A percentile compares a stretch with the other conserved stretches of the same genome.
phyloP scores from a whole-genome alignment of 192 early-diverging fungal genomes.

The Entomortierella chlamydospora region DNA sequence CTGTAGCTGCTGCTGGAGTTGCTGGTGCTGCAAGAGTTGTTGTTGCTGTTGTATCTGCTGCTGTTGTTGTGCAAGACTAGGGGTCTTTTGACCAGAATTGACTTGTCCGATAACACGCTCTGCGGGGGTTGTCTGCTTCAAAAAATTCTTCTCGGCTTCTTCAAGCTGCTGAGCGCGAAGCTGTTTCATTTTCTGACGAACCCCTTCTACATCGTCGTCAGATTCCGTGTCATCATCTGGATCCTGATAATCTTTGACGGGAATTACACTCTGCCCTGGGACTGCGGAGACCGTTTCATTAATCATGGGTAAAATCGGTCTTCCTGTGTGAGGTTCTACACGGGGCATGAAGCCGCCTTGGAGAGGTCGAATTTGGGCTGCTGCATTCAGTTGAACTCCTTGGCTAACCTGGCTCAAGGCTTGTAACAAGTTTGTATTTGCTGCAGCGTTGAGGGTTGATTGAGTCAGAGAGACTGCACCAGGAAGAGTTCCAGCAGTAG shows the following conservation, averaged over 20 bases:
- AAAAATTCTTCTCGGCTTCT: constrained; percentile 44
- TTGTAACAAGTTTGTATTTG: constrained; percentile 23
- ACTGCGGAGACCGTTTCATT: constrained; percentile 55
- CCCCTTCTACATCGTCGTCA: constrained; percentile 65
- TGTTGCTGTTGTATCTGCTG: constrained; percentile 42
- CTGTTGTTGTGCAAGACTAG: constrained; percentile 29
- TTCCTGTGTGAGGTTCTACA: constrained; percentile 44
- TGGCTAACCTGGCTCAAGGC: constrained; percentile 39
- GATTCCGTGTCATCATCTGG: constrained; percentile 65
- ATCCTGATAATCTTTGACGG: constrained; percentile 48
- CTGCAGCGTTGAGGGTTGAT: constrained; percentile 5
- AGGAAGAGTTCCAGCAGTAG: background rate
- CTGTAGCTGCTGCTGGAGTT: constrained; percentile 37
- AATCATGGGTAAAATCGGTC: constrained; percentile 51
- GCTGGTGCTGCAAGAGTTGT: constrained; percentile 41
- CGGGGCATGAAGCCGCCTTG: constrained; percentile 51
- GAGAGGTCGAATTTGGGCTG: constrained; percentile 38
- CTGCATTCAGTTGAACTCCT: constrained; percentile 17
- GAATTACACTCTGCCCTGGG: constrained; percentile 51
- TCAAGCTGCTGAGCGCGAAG: constrained; percentile 55
- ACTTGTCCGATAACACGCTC: background rate
- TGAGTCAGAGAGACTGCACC: constrained; percentile 16
- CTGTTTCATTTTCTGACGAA: constrained; percentile 60
- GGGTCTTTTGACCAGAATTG: constrained; percentile 19
- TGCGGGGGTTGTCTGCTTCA: constrained; percentile 11